Evolutionary conservation across 177 flowering plant genomes (phyloP), one percentile per base, ranked within the genome.

Genomic region (Tripterygium wilfordii): DNA sequence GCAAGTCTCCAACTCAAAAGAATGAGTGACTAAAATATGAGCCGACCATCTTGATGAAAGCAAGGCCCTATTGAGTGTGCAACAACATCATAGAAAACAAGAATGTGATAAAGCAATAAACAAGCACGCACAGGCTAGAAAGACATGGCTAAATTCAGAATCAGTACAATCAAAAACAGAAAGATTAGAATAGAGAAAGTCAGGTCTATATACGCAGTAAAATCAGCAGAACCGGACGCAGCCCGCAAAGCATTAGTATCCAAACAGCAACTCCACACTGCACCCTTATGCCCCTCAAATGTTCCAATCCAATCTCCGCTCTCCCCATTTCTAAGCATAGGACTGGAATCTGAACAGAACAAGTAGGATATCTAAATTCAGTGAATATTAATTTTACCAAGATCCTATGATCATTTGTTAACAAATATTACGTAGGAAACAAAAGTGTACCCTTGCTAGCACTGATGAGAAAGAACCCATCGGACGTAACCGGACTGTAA

Each of bases 271-370:
- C 97, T 89, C 99, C 99, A 94, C 2, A 94, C 99, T n/a, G 99
- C 99, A 60, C 99, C 99, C 65, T 94, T 94, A 55, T 94, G 99
- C 20, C 99, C 99, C 73, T 94, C 88, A 72, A 94, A 92, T 5
- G 98, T 92, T 36, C 98, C 98, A 62, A 92, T 84, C 98, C 98
- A 92, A 55, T 92, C 98, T 36, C 98, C 98, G 49, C 95, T 88
- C 63, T 92, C 98, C 40, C 98, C 98, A 70, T 92, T 92, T 71
- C 99, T 80, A 20, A 94, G 71, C 97, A 94, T 94, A 10, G 99
- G 99, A 47, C 69, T 90, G 17, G 96, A 89, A 78, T 94, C 99
- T 92, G 53, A 41, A 51, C n/a, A n/a, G n/a, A n/a, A n/a, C n/a
- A n/a, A n/a, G n/a, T n/a, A n/a, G n/a, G n/a, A n/a, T n/a, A n/a